Base-by-base conservation (phyloP, 208 protist species). In the Leishmania lainsoni region DNA sequence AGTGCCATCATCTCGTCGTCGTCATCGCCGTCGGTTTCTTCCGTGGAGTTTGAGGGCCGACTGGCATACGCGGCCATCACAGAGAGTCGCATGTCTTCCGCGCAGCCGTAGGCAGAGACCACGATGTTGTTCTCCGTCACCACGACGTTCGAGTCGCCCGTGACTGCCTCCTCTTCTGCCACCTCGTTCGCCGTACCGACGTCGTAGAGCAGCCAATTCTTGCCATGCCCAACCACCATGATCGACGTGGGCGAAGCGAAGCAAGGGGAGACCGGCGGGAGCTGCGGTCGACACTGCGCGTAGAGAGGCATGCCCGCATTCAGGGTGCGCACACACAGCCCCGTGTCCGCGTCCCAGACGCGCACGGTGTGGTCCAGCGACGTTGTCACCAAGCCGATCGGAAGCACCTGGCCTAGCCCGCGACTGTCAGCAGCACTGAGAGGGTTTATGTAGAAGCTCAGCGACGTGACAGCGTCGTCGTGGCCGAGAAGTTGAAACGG, bases 401-500 rank as follows among this genome's bases (percentile, higher is more conserved):
- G 90, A 76, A 95, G 78, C 71, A 93, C 54, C 35, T 78, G 39
- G 14, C 58, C 26, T 26, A 51, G 52, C 8, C 6, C 78, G 75
- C 74, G 78, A 58, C 56, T 58, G 22, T n/a, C 65, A 65, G 48
- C 48, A 52, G 10, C 9, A 1, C 20, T 20, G 48, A 82, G 29
- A 5, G 86, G 83, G 70, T 92, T 89, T 0, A 81, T 59, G 78
- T 87, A 92, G 81, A 94, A 96, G 48, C 83, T 81, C 42, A 97
- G 48, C 12, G 94, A 97, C 5, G 93, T 96, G 48, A 97, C 65
- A n/a, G 91, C 91, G 74, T 97, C 94, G 22, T 93, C 88, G 80
- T 97, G 94, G 6, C 93, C 93, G 5, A 92, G 78, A 52, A 97
- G 81, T 68, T 76, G 74, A 51, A 87, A 91, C 9, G 91, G 93